Conservation (phyloP, 2,329 filamentous ascomycete genomes). For the Aspergillus luchuensis region DNA sequence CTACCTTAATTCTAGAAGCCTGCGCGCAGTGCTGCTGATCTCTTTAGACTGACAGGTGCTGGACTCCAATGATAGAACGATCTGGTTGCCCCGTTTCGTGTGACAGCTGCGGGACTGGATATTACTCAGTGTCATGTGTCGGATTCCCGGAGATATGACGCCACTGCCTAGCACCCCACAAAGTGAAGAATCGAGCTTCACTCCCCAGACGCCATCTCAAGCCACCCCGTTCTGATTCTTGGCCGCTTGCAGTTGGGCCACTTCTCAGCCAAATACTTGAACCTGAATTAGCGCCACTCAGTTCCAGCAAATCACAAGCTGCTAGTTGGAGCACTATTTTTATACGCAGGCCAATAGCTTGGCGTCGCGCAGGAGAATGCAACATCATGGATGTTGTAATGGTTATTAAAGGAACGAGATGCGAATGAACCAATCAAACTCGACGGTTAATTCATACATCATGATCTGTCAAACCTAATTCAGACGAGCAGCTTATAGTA, state of each 20-base stretch:
- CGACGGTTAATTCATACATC: not conserved
- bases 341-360: not conserved
- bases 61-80: not conserved
- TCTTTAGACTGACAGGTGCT: not conserved
- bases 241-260: not conserved
- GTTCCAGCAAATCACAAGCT: not conserved
- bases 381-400: not conserved
- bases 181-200: not conserved
- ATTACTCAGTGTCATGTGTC: not conserved
- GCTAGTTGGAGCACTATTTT: not conserved
- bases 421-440: not conserved
- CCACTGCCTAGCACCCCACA: constrained; percentile 10
- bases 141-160: constrained; percentile 9
- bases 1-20: not conserved
- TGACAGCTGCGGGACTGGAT: constrained; percentile 12
- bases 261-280: not conserved
- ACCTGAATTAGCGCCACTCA: not conserved
- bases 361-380: not conserved
- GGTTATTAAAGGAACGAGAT: not conserved
- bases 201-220: not conserved
- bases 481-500: not conserved
- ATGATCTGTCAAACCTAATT: not conserved
- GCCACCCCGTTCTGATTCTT: not conserved
- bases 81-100: not conserved
- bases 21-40: not conserved